phyloP scores from a whole-genome alignment of 1,139 yeast genomes.

The Geotrichum armillariae region DNA sequence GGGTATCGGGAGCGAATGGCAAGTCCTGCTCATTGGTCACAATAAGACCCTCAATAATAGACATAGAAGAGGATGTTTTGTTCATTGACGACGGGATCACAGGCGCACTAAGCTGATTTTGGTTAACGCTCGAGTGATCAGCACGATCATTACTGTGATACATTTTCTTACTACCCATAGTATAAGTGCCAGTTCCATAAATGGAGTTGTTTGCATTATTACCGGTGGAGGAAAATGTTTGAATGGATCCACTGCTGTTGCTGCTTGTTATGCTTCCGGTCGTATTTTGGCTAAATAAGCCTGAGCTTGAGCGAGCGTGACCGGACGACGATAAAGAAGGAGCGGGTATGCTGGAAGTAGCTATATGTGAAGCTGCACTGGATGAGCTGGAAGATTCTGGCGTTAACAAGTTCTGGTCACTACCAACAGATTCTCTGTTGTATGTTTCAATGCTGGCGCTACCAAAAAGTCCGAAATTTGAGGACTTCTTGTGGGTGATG shows the following conservation, averaged over 20 bases:
- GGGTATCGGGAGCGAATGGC: slow-evolving; percentile 15
- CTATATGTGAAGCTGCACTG: not conserved
- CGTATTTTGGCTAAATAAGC: not conserved
- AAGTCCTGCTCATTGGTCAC: slow-evolving; percentile 14
- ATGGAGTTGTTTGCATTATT: slow-evolving; percentile 5
- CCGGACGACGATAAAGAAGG: not conserved
- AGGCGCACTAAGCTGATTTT: slow-evolving; percentile 11
- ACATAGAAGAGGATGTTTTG: not conserved
- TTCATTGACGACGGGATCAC: slow-evolving; percentile 7
- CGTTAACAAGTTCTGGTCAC: not conserved
- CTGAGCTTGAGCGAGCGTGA: not conserved
- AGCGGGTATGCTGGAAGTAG: not conserved
- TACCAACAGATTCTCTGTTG: not conserved
- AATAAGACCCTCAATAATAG: slow-evolving; percentile 7
- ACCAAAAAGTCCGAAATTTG: slow-evolving; percentile 2
- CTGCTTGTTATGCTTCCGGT: not conserved
- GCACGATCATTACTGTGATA: slow-evolving; percentile 13
- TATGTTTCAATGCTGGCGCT: slow-evolving; percentile 1
- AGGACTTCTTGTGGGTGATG: not conserved
- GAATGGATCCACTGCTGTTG: not conserved
- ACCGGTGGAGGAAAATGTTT: not conserved
- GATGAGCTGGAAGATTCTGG: not conserved
- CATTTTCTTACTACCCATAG: slow-evolving; percentile 7
- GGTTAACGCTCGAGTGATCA: slow-evolving; percentile 13
- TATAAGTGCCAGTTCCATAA: slow-evolving; percentile 15